Evolutionary conservation across 169 alveolate genomes (phyloP), one percentile per base, ranked within the genome.

Genomic region (Plasmodium vivax): DNA sequence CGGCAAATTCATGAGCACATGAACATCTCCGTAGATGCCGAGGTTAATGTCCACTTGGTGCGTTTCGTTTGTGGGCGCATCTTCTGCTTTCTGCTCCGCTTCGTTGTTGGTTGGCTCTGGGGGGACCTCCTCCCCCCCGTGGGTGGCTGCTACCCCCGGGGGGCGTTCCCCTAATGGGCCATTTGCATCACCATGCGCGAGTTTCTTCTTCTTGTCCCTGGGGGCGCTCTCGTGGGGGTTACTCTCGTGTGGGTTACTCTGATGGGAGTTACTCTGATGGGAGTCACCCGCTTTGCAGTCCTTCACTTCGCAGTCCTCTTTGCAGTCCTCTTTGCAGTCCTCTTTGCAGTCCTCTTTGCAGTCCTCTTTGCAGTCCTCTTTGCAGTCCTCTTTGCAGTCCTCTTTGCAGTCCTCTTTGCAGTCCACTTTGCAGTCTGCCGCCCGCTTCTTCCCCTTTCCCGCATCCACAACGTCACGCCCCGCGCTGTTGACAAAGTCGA

Each of bases 1-100:
- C 7, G 99, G 99, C 75, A 98, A 94, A 95, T 98, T 98, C 99
- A 98, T 98, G 83, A 97, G 90, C 83, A 97, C 96, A 74, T 98
- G 99, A 45, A 96, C 94, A 56, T 95, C 97, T 79, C 94, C 96
- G 62, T 92, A 88, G 84, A 85, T 80, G 45, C 32, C 9, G 0
- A 96, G 95, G 19, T 95, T 95, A 58, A 87, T 95, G 54, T 94
- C 95, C 74, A 94, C 95, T 54, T 87, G 23, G 71, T 73, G 93
- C 43, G 72, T 90, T 82, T 79, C 75, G 23, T 75, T 47, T 19
- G 81, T 9, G 4, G n/a, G 38, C 10, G 58, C 80, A 27, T 41
- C 81, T 30, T 14, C 4, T 4, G 3, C 23, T 16, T 54, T 62
- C 30, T 73, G 30, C 23, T 85, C 7, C 41, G 32, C 19, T 1